A percentile compares a stretch with the other conserved stretches of the same genome.
Evolutionary conservation across 352 stramenopile species (phyloP).

Genomic region (Globisporangium spinosum): DNA sequence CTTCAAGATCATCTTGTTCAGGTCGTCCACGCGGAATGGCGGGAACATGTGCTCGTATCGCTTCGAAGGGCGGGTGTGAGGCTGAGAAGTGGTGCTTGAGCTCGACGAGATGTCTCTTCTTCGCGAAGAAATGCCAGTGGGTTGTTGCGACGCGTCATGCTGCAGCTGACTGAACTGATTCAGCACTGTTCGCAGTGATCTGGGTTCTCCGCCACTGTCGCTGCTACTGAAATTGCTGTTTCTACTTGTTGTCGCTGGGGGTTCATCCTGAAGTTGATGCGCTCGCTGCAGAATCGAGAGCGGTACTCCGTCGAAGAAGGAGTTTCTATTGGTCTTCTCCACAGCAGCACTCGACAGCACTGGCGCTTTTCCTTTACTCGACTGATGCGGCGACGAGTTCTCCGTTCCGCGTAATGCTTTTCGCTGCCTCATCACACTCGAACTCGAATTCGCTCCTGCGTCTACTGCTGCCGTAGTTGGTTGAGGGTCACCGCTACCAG

Average conservation of each 20-base stretch:
- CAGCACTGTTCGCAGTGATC: not conserved
- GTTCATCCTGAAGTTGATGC: not conserved
- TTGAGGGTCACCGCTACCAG: not conserved
- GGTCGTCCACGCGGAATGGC: slow-evolving; percentile 32
- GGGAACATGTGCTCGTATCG: slow-evolving; percentile 42
- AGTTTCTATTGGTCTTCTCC: not conserved
- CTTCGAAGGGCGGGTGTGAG: slow-evolving; percentile 29
- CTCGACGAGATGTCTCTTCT: not conserved
- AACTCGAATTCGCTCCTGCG: not conserved
- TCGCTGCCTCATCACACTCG: not conserved
- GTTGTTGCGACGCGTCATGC: not conserved
- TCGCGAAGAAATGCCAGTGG: not conserved
- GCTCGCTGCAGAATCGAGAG: slow-evolving; percentile 14
- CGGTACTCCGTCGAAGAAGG: slow-evolving; percentile 11
- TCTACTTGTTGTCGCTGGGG: not conserved
- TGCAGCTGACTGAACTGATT: not conserved
- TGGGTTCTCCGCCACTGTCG: not conserved
- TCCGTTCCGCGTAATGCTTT: not conserved
- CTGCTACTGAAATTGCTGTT: not conserved
- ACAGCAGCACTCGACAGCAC: not conserved
- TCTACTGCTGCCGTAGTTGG: not conserved
- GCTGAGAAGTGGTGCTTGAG: not conserved
- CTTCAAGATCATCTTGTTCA: slow-evolving; percentile 34
- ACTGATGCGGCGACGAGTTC: not conserved
- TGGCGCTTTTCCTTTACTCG: not conserved